Conservation (phyloP, 257 asterid genomes). For the Nyctanthes arbortristis region DNA sequence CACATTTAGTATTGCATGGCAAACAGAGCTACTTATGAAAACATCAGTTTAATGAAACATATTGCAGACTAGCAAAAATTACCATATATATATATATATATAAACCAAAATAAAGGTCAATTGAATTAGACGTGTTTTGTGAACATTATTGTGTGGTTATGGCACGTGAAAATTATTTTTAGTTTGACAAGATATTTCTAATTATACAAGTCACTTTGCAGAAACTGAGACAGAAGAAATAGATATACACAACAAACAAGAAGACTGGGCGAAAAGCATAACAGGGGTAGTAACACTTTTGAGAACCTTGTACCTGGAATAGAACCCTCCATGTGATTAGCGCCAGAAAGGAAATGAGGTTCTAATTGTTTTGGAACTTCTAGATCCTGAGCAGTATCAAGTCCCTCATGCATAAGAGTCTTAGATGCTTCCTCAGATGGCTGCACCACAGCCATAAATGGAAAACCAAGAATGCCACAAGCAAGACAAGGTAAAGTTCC, state of each 20-base stretch:
- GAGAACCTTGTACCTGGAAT: slow-evolving; percentile 47
- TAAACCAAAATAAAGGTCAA: not conserved
- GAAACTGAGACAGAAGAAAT: slow-evolving; percentile 5
- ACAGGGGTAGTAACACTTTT: not conserved
- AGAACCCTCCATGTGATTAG: slow-evolving; percentile 31
- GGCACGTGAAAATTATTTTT: slow-evolving; percentile 12
- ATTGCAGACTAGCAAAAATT: slow-evolving; percentile 3
- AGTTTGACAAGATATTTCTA: slow-evolving; percentile 3
- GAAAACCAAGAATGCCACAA: slow-evolving; percentile 98
- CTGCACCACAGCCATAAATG: slow-evolving; percentile 90
- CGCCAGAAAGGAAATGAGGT: slow-evolving; percentile 26
- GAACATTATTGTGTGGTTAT: slow-evolving; percentile 2
- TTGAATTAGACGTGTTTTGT: not conserved
- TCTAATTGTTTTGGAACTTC: slow-evolving; percentile 32
- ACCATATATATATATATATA: not conserved
- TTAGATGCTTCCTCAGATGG: slow-evolving; percentile 64
- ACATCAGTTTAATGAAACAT: not conserved
- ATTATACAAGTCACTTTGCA: not conserved
- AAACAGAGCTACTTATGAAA: not conserved
- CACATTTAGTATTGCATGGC: not conserved
- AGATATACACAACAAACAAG: too few species aligned
- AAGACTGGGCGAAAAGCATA: not conserved
- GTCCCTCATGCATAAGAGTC: slow-evolving; percentile 38
- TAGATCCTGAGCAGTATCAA: slow-evolving; percentile 21
- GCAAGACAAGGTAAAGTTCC: slow-evolving; percentile 94